phyloP scores from a whole-genome alignment of 257 asterid genomes.

The Petunia secreta region DNA sequence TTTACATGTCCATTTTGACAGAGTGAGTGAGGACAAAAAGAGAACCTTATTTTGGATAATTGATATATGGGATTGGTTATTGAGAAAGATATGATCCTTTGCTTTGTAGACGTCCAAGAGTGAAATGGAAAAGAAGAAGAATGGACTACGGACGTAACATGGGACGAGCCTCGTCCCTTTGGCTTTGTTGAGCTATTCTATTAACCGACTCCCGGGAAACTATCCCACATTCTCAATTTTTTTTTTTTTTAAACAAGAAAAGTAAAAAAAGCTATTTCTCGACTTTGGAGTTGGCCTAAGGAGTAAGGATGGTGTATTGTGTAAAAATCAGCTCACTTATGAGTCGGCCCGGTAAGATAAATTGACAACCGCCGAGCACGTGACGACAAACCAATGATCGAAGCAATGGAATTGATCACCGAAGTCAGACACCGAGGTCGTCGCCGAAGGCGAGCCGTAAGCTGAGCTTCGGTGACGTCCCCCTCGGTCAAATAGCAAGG shows the following conservation, averaged over 20 bases:
- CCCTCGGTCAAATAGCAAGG: no score
- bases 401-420: no score
- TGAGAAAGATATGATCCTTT: background rate
- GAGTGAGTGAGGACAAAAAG: background rate
- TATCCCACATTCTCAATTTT: background rate
- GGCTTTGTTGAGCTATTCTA: background rate
- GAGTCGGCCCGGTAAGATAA: no score
- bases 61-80: background rate
- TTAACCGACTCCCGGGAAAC: slow-evolving; percentile 1
- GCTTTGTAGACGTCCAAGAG: background rate
- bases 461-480: no score
- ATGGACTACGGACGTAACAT: background rate
- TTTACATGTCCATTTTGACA: background rate
- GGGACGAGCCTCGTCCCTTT: background rate
- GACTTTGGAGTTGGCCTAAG: no score
- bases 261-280: no score
- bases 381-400: no score
- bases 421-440: no score
- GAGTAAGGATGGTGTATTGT: no score
- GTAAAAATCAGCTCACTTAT: no score
- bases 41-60: background rate
- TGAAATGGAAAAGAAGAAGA: background rate
- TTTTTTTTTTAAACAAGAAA: background rate
- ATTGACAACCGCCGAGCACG: no score
- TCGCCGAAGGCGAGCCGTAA: no score